Base-by-base conservation (phyloP, 345 rosid genomes). In the Bruguiera gymnorhiza region DNA sequence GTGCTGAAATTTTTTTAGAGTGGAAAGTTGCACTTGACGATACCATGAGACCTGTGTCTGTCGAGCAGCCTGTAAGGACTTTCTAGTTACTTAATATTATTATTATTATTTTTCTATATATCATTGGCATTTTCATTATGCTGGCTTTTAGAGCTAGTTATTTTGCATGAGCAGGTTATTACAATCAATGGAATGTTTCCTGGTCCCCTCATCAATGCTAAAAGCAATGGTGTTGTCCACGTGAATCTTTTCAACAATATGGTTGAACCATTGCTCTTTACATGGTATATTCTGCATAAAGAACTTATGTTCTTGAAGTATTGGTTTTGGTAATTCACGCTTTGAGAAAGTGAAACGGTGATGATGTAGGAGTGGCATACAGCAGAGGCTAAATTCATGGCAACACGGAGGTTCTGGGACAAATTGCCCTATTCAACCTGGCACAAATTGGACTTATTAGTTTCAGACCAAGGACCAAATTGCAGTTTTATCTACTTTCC, bases 391-490 rank as follows among this genome's bases (percentile, higher is more conserved):
- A 76, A 91, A 91, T 72, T 89, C 96, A 66, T 89, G 98, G 98
- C 93, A 90, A 80, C 96, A 93, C 62, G 94, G 97, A 67, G 97
- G 89, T 67, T 79, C 74, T 31, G 98, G 97, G 62, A 86, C 97
- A 37, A 93, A 89, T 81, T 93, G 97, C 70, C 93, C 96, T 8
- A 91, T 93, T 50, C 93, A 87, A 68, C 79, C 96, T 36, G 91
- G 97, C 62, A 83, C 87, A 86, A 93, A 89, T 66, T 93, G 97
- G 96, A 93, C 96, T 43, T 89, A 84, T 60, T 82, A 87, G 76
- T 87, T 93, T 76, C 97, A 91, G 79, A 86, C 85, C 65, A 93
- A 93, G 78, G 97, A 91, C 66, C 98, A 93, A 75, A 91, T 93
- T 64, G 98, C 4, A 85, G 91, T 72, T 91, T 85, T 73, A 89